Evolutionary conservation across 129 eudicot genomes (phyloP).

Genomic region (carrot (Daucus carota)): DH1_v3.0 NC_030386.2:39620001-39620500

Average conservation of each 20-base stretch:
- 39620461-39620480: conserved; percentile 17
- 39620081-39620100: conserved; percentile 10
- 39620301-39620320: conserved; percentile 18
- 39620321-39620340: conserved; percentile 6
- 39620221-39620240: conserved; percentile 6
- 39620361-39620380: conserved; percentile 35
- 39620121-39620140: conserved; percentile 23
- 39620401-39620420: conserved; percentile 20
- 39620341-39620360: conserved; percentile 1
- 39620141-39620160: conserved; percentile 12
- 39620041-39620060: conserved; percentile 20
- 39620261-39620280: conserved; percentile 1
- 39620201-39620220: conserved; percentile 27
- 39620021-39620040: conserved; percentile 12
- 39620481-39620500: conserved; percentile 5
- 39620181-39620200: conserved; percentile 13
- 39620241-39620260: conserved; percentile 15
- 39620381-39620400: conserved; percentile 24
- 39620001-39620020: conserved; percentile 24
- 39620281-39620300: conserved; percentile 11
- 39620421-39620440: conserved; percentile 9
- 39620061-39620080: conserved; percentile 28
- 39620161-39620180: not conserved
- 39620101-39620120: conserved; percentile 13
- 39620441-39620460: conserved; percentile 26